Conservation (phyloP, 768 basidiomycete genomes). For the Amanita exitialis region DNA sequence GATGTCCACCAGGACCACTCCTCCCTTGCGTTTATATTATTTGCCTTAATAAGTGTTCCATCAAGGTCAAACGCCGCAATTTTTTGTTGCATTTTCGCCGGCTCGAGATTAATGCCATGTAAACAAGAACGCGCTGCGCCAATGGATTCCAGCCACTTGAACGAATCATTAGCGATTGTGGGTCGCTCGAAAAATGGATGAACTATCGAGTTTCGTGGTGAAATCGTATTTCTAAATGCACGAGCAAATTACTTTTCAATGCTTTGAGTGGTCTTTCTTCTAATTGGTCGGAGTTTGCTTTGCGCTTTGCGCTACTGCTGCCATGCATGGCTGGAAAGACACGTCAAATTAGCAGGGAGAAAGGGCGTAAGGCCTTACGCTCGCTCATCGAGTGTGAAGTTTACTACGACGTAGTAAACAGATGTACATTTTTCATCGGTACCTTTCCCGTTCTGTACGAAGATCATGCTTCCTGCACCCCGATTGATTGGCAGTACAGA, state of each 20-base stretch:
- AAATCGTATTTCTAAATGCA: neutral
- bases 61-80: conserved; percentile 83
- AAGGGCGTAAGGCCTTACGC: too few species aligned
- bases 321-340: neutral
- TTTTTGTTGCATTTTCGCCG: conserved; percentile 32
- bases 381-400: too few species aligned
- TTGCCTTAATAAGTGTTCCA: conserved; percentile 71
- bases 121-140: conserved; percentile 30
- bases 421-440: neutral
- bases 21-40: conserved; percentile 22
- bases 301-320: neutral
- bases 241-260: neutral
- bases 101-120: conserved; percentile 30
- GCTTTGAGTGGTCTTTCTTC: neutral
- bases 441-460: neutral
- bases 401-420: neutral
- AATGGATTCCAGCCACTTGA: conserved; percentile 30
- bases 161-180: conserved; percentile 11
- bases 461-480: neutral
- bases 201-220: conserved; percentile 12
- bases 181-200: conserved; percentile 25
- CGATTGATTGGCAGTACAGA: neutral
- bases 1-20: conserved; percentile 69
- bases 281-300: neutral
- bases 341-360: neutral